Evolutionary conservation across 768 basidiomycete species (phyloP), one percentile per base, ranked within the genome.

Genomic region (Amanita pseudoporphyria): DNA sequence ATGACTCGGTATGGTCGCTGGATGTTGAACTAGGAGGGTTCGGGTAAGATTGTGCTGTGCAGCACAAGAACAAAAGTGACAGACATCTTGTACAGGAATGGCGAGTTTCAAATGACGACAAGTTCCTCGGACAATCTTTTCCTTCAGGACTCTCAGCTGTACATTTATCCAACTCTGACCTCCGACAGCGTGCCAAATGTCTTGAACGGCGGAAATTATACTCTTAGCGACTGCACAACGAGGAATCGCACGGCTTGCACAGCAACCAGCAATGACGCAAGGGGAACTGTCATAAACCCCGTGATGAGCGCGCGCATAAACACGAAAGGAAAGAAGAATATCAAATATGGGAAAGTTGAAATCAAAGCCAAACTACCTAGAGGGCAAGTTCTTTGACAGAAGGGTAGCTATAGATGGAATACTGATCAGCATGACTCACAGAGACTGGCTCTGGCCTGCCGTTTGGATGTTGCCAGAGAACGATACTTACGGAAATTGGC

Each of bases 101-200:
- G 74, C 13, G 79, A 88, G 55, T 93, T 93, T 62, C 78, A 91
- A 60, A 88, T 89, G 77, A 79, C 85, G 2, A 85, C 85, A 1
- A 57, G 62, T 9, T 72, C 72, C 1, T 51, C 70, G 12, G 78
- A 76, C 59, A 88, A 87, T 58, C 73, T 83, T 3, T 87, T 77
- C 63, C 65, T 90, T 37, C 64, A 73, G 37, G 72, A 89, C 63
- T 77, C 76, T 5, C 69, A 78, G 49, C 77, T 93, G 32, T 92
- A 89, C 66, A 76, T 94, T 58, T 74, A 82, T 37, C 90, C 91
- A 1, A 90, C 89, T 7, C 73, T 92, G 49, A 88, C 88, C 0
- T 71, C 78, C 1, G 81, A 85, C 58, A 63, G 65, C 31, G 73
- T 80, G 52, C 70, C 64, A 32, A 66, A 68, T 52, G 58, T 82